Evolutionary conservation across 306 rosid species (phyloP).

Genomic region (Psophocarpus tetragonolobus): DNA sequence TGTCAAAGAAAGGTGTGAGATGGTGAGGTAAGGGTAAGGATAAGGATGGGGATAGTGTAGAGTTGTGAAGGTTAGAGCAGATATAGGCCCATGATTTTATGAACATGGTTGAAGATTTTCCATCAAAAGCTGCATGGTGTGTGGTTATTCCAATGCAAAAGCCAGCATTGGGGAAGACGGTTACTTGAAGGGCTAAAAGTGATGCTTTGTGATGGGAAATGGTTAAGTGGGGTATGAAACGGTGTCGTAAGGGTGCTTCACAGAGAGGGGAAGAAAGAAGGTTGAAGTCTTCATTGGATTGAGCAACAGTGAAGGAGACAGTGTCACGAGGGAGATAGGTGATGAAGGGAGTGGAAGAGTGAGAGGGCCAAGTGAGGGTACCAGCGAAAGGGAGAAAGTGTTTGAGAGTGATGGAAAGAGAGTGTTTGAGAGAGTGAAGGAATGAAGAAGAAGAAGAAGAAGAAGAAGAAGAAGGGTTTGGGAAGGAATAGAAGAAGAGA

Average conservation of each 20-base stretch:
- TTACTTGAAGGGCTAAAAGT: slow-evolving; percentile 21
- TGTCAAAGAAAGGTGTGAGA: slow-evolving; percentile 19
- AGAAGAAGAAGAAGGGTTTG: neutral
- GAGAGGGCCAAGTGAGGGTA: slow-evolving; percentile 25
- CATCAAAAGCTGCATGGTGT: slow-evolving; percentile 39
- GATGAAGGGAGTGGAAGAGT: slow-evolving; percentile 22
- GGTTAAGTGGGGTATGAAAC: slow-evolving; percentile 4
- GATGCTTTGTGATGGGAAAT: slow-evolving; percentile 27
- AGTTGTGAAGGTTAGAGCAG: neutral
- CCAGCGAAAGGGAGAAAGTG: slow-evolving; percentile 37
- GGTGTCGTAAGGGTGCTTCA: neutral
- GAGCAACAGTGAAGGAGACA: slow-evolving; percentile 34
- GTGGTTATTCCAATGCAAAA: slow-evolving; percentile 34
- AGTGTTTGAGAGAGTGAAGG: slow-evolving; percentile 32
- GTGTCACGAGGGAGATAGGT: neutral
- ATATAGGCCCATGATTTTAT: slow-evolving; percentile 26
- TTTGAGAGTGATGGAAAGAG: slow-evolving; percentile 38
- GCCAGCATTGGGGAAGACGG: slow-evolving; percentile 28
- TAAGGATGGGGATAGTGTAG: neutral
- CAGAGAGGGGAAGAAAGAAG: neutral
- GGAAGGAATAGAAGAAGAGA: slow-evolving; percentile 9
- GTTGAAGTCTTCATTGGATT: slow-evolving; percentile 22
- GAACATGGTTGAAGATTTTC: slow-evolving; percentile 31
- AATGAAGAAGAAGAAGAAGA: slow-evolving; percentile 13
- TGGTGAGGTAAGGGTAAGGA: neutral